A percentile compares a stretch with the other conserved stretches of the same genome.
Conservation (phyloP, 306 rosid genomes). For the Urtica urens region DNA sequence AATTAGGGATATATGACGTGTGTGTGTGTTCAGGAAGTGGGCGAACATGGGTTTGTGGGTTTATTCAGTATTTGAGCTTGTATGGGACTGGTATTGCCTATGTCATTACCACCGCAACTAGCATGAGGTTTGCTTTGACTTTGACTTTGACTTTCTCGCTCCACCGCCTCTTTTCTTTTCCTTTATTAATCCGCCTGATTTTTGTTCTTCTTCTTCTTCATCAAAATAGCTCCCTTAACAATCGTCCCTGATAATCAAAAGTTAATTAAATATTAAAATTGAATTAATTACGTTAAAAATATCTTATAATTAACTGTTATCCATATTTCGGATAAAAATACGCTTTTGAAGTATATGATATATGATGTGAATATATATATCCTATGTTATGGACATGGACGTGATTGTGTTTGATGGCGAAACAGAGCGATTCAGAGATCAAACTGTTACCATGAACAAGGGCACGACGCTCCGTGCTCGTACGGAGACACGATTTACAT, state of each 20-base stretch:
- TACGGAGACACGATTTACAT: slow-evolving; percentile 40
- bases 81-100: slow-evolving; percentile 56
- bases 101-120: slow-evolving; percentile 50
- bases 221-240: too few relatives aligned
- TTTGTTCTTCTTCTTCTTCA: too few relatives aligned
- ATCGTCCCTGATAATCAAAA: too few relatives aligned
- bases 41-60: slow-evolving; percentile 41
- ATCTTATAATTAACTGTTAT: too few relatives aligned
- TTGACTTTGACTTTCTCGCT: too few relatives aligned
- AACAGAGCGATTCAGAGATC: slow-evolving; percentile 65
- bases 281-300: too few relatives aligned
- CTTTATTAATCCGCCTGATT: too few relatives aligned
- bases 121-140: slow-evolving; percentile 68
- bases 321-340: too few relatives aligned
- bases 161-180: neutral
- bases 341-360: too few relatives aligned
- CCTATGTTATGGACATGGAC: too few relatives aligned
- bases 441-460: slow-evolving; percentile 73
- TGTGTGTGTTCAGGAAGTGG: slow-evolving; percentile 39
- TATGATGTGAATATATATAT: too few relatives aligned
- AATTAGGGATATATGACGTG: neutral
- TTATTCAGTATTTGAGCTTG: slow-evolving; percentile 43
- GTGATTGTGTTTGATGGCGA: neutral
- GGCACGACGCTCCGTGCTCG: slow-evolving; percentile 54
- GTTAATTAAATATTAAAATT: too few relatives aligned